A percentile compares a stretch with the other conserved stretches of the same genome.
phyloP scores from a whole-genome alignment of 2,329 filamentous ascomycete species.

The Magnaporthales sp. region DNA sequence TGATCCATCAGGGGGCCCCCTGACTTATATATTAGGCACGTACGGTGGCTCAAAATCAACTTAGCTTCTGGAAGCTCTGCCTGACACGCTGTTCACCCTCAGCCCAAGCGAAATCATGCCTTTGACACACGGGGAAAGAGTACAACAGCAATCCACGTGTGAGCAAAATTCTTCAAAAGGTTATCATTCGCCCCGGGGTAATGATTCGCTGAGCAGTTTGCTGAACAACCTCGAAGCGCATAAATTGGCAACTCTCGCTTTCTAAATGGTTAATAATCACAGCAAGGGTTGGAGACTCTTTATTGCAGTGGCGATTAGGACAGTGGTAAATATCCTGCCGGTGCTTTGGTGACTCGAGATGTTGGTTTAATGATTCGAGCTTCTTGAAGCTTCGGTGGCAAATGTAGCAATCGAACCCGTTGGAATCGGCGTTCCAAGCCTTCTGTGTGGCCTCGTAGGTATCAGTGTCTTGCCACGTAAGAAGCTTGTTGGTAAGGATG shows the following conservation, averaged over 20 bases:
- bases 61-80: too few species aligned
- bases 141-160: too few species aligned
- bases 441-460: constrained; percentile 26
- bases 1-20: background rate
- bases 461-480: constrained; percentile 31
- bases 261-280: constrained; percentile 33
- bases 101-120: too few species aligned
- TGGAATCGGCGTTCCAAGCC: constrained; percentile 32
- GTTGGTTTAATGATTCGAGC: constrained; percentile 32
- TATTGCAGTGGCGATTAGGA: constrained; percentile 22
- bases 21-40: too few species aligned
- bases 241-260: constrained; percentile 30
- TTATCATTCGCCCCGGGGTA: too few species aligned
- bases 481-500: constrained; percentile 39
- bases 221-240: constrained; percentile 28
- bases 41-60: too few species aligned
- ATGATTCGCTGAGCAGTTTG: too few species aligned
- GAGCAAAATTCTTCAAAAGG: too few species aligned
- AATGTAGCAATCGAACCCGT: constrained; percentile 41
- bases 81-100: too few species aligned
- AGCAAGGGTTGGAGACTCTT: constrained; percentile 30
- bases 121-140: too few species aligned
- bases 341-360: constrained; percentile 43
- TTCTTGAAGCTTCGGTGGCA: constrained; percentile 36
- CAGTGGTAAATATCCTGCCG: constrained; percentile 31